These are phyloP conservation scores for Eutypa lata DNA, from an alignment of 2,329 filamentous ascomycete genomes.

Conservation along the genomic window DNA sequence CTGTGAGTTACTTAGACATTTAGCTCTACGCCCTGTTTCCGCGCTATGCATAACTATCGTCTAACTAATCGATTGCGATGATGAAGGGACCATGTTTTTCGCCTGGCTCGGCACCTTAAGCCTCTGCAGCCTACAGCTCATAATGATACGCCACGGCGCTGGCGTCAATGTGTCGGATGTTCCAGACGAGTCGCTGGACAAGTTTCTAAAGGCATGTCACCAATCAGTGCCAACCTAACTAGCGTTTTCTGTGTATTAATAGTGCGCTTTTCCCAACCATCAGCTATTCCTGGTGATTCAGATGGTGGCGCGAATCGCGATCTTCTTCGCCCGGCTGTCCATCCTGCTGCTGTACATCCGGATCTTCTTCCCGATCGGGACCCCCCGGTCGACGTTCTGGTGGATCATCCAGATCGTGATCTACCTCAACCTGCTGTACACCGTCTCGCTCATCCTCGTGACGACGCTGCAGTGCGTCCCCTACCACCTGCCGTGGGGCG, in stretches of 20 bases:
- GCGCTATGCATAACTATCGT: background rate
- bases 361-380: constrained; percentile 18
- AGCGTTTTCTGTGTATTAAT: background rate
- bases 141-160: constrained; percentile 15
- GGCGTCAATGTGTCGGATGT: constrained; percentile 18
- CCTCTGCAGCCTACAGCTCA: constrained; percentile 11
- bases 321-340: constrained; percentile 23
- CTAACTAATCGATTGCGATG: no score
- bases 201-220: constrained; percentile 8
- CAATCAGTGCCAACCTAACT: no score
- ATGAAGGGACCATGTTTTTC: constrained; percentile 18
- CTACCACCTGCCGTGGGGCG: constrained; percentile 15
- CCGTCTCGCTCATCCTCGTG: constrained; percentile 19
- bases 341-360: constrained; percentile 21
- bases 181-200: constrained; percentile 8
- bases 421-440: constrained; percentile 22
- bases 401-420: constrained; percentile 21
- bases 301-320: constrained; percentile 19
- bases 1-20: constrained; percentile 18
- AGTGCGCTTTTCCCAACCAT: background rate
- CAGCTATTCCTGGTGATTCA: constrained; percentile 20
- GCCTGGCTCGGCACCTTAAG: constrained; percentile 16
- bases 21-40: background rate
- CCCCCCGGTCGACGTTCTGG: constrained; percentile 13
- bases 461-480: constrained; percentile 20